Evolutionary conservation across 2,329 filamentous ascomycete species (phyloP).

Genomic region (Penicillium sp.): DNA sequence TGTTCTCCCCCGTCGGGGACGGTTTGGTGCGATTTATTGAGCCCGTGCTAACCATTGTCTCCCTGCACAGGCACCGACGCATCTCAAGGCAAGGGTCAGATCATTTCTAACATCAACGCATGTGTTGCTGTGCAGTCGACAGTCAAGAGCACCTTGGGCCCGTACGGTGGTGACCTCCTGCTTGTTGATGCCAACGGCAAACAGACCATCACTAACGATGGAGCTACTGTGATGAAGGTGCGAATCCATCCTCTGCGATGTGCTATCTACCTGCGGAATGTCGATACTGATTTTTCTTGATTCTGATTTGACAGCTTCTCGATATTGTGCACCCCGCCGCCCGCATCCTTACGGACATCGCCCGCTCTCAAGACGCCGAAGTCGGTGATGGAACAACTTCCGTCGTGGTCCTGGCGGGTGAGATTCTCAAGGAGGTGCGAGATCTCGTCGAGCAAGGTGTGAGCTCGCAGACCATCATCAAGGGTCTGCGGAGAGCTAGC

Average conservation of each 20-base stretch:
- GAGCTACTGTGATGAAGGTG: conserved; percentile 98
- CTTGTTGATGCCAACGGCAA: conserved; percentile 93
- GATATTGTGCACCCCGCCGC: conserved; percentile 98
- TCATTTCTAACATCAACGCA: conserved; percentile 97
- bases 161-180: conserved; percentile 93
- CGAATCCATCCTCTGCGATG: conserved; percentile 17
- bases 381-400: conserved; percentile 97
- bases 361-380: conserved; percentile 97
- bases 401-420: conserved; percentile 93
- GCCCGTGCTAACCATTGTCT: conserved; percentile 26
- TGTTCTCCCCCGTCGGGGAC: conserved; percentile 32
- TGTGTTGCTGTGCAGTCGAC: conserved; percentile 93
- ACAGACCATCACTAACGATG: conserved; percentile 98
- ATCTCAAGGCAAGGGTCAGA: conserved; percentile 94
- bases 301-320: conserved; percentile 63
- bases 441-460: conserved; percentile 95
- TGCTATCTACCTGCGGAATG: not conserved
- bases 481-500: conserved; percentile 84
- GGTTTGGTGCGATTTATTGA: conserved; percentile 21
- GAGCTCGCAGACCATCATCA: conserved; percentile 96
- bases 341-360: conserved; percentile 95
- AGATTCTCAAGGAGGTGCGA: conserved; percentile 94
- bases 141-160: conserved; percentile 91
- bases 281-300: conserved; percentile 7
- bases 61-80: conserved; percentile 76